Base-by-base conservation (phyloP, 495 filamentous ascomycete genomes). In the Penicillium egyptiacum region DNA sequence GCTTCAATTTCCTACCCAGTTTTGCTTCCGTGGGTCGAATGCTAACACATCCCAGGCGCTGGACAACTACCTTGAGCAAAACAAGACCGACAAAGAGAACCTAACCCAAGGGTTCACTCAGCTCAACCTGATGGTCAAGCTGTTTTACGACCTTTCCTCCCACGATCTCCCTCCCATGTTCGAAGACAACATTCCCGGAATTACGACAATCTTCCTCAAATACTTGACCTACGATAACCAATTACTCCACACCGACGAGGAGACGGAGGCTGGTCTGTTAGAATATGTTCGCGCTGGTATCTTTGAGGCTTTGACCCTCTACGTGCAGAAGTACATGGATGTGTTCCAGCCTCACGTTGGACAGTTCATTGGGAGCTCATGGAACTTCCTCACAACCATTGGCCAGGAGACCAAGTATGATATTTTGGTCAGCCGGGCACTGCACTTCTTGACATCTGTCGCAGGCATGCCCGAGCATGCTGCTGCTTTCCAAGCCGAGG, bases 141-240 rank as follows among this genome's bases (percentile, higher is more conserved):
- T 99, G 37, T 86, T 96, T 65, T 96, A 93, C 75, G 95, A 99
- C 72, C 83, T 99, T 12, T 94, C 91, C 31, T 96, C 88, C 70
- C 95, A 99, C 69, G 95, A 99, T 69, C 83, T 99, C 54, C 91
- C 95, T 10, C 92, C 93, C 8, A 83, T 89, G 61, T 96, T 99
- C 69, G 91, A 94, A 78, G 86, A 95, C 35, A 86, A 94, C 63
- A 80, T 98, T 42, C 64, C 79, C 11, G 81, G 82, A 40, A 88
- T 99, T 59, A 86, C 90, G 16, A 70, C 75, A 11, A 76, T 97
- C 5, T 79, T 98, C 5, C 90, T 96, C 74, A 97, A 96, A 64
- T 99, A 98, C 69, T 83, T 99, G 28, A 85, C 82, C 10, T 98
- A 96, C 69, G 84, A 92, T 62, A 97, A 94, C 68, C 80, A 86